Base-by-base conservation (phyloP, 2,329 filamentous ascomycete species). In the Alternaria rosae region DNA sequence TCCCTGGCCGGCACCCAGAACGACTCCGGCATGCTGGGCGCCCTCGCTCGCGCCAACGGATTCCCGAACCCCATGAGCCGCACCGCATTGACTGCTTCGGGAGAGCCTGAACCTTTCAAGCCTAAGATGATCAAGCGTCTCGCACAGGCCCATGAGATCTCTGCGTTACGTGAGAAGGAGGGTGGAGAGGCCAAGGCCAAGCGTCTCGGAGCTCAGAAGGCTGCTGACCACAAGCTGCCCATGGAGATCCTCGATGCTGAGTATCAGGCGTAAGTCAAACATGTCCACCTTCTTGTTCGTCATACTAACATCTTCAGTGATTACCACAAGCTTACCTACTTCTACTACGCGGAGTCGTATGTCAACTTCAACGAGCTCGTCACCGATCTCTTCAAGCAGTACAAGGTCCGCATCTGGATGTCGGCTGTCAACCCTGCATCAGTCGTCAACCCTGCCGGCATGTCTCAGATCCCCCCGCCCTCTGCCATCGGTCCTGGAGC, bases 351-450 rank as follows among this genome's bases (percentile, higher is more conserved):
- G 56, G 94, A 97, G 76, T 89, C 93, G 0, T 99, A 99, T 78
- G 97, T 99, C 84, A 98, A 98, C 82, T 99, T 99, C 86, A 99
- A 99, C 78, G 92, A 93, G 3, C 88, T 99, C 15, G 95, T 99
- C 55, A 97, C 94, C 0, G 95, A 99, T 77, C 85, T 99, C 12
- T 99, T 98, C 87, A 98, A 98, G 82, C 94, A 98, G 65, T 99
- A 98, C 86, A 99, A 99, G 84, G 97, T 94, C 21, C 89, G 96
- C 71, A 99, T 99, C 73, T 99, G 95, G 95, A 97, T 99, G 92
- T 98, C 94, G 5, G 95, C 95, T 5, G 97, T 99, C 79, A 99
- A 99, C 77, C 95, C 95, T 8, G 95, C 94, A 6, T 97, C 94
- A 0, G 97, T 98, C 79, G 73, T 78, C 35, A 78, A 77, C 47